A percentile compares a stretch with the other conserved stretches of the same genome.
Evolutionary conservation across 75 land plant genomes (phyloP).

Genomic region (Pinus albicaulis): DNA sequence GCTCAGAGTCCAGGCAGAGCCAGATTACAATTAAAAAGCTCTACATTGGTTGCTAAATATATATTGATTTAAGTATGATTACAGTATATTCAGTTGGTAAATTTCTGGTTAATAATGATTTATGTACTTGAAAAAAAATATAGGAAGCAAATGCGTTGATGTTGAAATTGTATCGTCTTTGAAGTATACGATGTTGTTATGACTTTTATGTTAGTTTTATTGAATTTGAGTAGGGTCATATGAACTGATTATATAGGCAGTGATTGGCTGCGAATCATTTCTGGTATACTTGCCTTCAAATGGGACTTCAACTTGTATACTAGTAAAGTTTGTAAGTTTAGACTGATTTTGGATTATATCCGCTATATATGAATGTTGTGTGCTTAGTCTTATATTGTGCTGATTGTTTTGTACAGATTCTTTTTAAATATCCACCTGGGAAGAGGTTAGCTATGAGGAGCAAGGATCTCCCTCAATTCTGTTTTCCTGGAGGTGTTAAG

Average conservation of each 20-base stretch:
- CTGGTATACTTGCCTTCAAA: not conserved
- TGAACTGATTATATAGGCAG: not conserved
- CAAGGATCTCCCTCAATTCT: slow-evolving; percentile 82
- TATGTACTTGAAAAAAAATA: not conserved
- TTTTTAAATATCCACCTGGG: slow-evolving; percentile 93
- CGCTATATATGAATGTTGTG: not conserved
- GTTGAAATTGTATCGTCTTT: not conserved
- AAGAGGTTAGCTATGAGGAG: slow-evolving; percentile 69
- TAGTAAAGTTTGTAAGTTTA: not conserved
- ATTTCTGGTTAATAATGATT: not conserved
- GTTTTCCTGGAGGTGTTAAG: slow-evolving; percentile 96
- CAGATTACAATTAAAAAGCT: not conserved
- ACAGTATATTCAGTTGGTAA: not conserved
- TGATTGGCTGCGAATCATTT: not conserved
- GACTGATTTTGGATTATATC: not conserved
- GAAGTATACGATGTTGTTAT: not conserved
- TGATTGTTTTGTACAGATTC: slow-evolving; percentile 50
- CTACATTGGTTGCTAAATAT: not conserved
- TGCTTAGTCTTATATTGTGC: slow-evolving; percentile 1
- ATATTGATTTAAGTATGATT: not conserved
- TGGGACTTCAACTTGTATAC: not conserved
- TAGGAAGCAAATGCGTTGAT: not conserved
- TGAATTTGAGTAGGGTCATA: not conserved
- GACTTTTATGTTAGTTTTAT: not conserved
- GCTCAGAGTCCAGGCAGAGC: not conserved